Conservation (phyloP, 768 basidiomycete genomes). For the Ephemerocybe angulata region DNA sequence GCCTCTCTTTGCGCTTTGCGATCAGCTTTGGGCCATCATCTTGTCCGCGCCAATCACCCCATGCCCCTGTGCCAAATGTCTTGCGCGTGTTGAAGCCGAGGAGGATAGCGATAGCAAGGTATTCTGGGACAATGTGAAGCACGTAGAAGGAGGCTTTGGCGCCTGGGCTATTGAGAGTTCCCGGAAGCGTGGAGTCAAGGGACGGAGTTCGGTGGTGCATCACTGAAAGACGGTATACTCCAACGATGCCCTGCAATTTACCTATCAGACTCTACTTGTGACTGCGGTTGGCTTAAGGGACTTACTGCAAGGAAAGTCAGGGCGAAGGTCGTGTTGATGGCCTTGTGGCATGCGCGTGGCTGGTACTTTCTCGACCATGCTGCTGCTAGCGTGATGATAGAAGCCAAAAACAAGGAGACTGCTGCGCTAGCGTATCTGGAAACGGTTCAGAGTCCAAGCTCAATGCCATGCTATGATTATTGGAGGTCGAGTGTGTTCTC, state of each 20-base stretch:
- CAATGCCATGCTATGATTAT: background rate
- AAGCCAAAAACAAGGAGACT: conserved; percentile 12
- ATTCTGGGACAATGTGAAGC: conserved; percentile 44
- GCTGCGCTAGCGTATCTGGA: conserved; percentile 21
- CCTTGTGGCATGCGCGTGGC: background rate
- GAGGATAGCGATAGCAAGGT: conserved; percentile 29
- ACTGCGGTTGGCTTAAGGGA: conserved; percentile 18
- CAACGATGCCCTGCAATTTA: conserved; percentile 27
- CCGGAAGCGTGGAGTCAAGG: conserved; percentile 27
- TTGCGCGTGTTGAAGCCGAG: conserved; percentile 30
- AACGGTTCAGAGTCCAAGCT: background rate
- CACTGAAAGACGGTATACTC: conserved; percentile 38
- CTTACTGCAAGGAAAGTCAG: conserved; percentile 22
- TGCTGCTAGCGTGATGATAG: conserved; percentile 3
- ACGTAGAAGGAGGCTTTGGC: conserved; percentile 42
- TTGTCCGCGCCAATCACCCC: conserved; percentile 26
- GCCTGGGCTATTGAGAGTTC: conserved; percentile 28
- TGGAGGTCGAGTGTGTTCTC: background rate
- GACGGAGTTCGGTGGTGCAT: conserved; percentile 34
- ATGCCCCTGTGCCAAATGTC: conserved; percentile 30
- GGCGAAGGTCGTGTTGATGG: background rate
- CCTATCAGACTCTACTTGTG: background rate
- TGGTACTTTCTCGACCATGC: conserved; percentile 2
- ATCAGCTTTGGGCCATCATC: conserved; percentile 29
- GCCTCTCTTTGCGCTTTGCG: conserved; percentile 18